Conservation (phyloP, 352 stramenopile species). For the Globisporangium apiculatum region DNA sequence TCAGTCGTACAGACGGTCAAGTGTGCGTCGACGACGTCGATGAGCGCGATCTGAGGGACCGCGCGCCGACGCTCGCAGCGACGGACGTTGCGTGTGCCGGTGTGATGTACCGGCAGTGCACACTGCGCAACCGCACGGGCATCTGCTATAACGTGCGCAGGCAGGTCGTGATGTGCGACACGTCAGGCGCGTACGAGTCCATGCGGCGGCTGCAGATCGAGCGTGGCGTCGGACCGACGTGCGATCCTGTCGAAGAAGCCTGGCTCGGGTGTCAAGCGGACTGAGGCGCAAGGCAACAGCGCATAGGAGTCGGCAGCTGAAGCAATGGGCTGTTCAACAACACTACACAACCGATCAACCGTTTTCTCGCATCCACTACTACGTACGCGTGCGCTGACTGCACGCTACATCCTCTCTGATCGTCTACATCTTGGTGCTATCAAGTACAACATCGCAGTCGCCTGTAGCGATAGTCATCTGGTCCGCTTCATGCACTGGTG, state of each 20-base stretch:
- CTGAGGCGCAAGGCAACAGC: background rate
- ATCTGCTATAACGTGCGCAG: slow-evolving; percentile 34
- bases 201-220: slow-evolving; percentile 26
- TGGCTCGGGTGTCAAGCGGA: slow-evolving; percentile 7
- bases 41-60: slow-evolving; percentile 2
- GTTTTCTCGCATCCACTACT: no score
- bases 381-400: no score
- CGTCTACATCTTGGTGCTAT: no score
- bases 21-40: slow-evolving; percentile 3
- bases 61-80: slow-evolving; percentile 17
- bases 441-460: no score
- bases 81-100: slow-evolving; percentile 25
- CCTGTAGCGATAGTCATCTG: no score
- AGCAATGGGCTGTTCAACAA: background rate
- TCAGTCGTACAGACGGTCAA: background rate
- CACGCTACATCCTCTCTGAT: no score
- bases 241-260: slow-evolving; percentile 8
- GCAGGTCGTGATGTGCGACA: slow-evolving; percentile 28
- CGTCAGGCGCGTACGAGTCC: slow-evolving; percentile 8
- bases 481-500: no score
- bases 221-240: slow-evolving; percentile 4
- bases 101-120: slow-evolving; percentile 23
- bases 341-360: background rate
- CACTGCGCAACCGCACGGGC: slow-evolving; percentile 13
- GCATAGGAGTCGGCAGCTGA: no score